phyloP scores from a whole-genome alignment of 2,329 filamentous ascomycete species.

The Colletotrichum lupini region DNA sequence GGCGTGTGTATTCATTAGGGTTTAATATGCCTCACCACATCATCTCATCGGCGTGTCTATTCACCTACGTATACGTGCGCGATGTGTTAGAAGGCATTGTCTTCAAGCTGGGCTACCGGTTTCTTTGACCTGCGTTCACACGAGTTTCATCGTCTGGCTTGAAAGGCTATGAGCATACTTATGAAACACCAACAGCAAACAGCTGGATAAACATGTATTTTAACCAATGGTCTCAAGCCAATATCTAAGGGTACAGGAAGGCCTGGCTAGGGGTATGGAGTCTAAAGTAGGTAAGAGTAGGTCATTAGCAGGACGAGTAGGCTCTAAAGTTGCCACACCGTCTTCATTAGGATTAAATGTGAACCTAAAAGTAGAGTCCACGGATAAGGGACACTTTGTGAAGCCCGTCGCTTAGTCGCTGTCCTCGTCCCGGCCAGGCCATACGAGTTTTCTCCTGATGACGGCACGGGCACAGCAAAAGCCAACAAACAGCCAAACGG shows the following conservation, averaged over 20 bases:
- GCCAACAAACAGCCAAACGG: constrained; percentile 61
- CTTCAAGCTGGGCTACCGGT: too few species aligned
- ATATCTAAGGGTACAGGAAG: neutral
- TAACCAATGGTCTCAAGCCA: neutral
- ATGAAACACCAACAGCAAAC: neutral
- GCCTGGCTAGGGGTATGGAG: neutral
- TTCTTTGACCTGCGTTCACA: too few species aligned
- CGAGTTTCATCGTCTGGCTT: neutral
- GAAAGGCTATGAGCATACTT: neutral
- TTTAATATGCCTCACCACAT: neutral
- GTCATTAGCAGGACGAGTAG: neutral
- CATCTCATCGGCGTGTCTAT: too few species aligned
- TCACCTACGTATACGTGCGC: too few species aligned
- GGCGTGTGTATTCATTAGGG: neutral
- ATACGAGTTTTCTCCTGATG: constrained; percentile 55
- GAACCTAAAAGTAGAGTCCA: too few species aligned
- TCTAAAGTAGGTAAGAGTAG: neutral
- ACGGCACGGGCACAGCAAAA: constrained; percentile 56
- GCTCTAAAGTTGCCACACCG: neutral
- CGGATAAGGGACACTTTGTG: too few species aligned
- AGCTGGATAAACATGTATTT: neutral
- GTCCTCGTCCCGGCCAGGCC: constrained; percentile 48
- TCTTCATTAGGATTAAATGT: neutral
- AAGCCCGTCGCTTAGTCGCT: neutral
- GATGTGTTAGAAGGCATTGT: too few species aligned